These are phyloP conservation scores for Penicillium brevicompactum DNA, from an alignment of 2,329 filamentous ascomycete species.

Conservation along the genomic window DNA sequence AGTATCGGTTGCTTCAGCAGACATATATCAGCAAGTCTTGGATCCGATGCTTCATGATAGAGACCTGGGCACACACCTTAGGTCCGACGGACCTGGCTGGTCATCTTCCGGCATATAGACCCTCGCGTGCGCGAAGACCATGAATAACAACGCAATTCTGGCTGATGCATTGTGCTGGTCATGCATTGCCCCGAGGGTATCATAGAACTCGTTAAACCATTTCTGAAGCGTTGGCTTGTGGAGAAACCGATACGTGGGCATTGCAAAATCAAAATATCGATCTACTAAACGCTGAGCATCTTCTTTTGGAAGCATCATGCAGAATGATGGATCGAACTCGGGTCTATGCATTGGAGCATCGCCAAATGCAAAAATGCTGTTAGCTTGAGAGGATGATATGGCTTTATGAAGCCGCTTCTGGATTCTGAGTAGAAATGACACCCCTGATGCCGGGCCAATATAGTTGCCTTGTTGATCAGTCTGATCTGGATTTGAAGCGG, in stretches of 20 bases:
- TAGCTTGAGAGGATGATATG: neutral
- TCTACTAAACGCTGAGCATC: conserved; percentile 35
- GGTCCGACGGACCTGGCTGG: neutral
- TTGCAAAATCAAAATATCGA: conserved; percentile 49
- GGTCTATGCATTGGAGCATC: conserved; percentile 49
- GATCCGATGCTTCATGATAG: neutral
- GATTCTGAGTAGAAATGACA: conserved; percentile 24
- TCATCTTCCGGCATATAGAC: neutral
- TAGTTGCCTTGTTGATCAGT: conserved; percentile 23
- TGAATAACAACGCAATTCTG: conserved; percentile 19
- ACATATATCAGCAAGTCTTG: neutral
- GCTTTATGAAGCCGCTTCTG: conserved; percentile 19
- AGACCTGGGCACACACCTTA: neutral
- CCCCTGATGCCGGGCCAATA: conserved; percentile 23
- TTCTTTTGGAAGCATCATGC: conserved; percentile 41
- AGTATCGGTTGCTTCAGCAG: conserved; percentile 49
- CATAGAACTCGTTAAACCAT: conserved; percentile 52
- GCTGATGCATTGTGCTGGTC: conserved; percentile 44
- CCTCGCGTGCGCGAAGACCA: conserved; percentile 6
- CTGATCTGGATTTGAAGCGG: conserved; percentile 13
- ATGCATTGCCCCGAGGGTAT: conserved; percentile 45
- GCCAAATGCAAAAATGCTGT: conserved; percentile 24
- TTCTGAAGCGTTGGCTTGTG: conserved; percentile 46
- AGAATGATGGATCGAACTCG: conserved; percentile 48
- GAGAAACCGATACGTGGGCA: conserved; percentile 50